These are phyloP conservation scores for Lecanicillium sp. DNA, from an alignment of 2,329 filamentous ascomycete species.

Conservation along the genomic window DNA sequence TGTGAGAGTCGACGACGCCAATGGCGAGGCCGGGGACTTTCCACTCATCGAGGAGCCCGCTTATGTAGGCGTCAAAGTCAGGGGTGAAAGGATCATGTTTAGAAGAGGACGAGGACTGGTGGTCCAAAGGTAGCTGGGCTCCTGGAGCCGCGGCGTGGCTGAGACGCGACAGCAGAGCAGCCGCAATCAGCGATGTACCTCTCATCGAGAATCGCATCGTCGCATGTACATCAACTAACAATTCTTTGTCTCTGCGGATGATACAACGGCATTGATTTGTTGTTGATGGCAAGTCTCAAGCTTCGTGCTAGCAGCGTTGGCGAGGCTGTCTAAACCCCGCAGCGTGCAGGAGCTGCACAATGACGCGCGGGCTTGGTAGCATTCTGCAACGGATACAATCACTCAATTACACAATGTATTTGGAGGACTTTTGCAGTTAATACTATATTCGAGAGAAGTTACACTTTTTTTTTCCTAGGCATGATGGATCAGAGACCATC, in stretches of 20 bases:
- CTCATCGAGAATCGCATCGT: neutral
- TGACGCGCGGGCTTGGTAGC: too few relatives aligned
- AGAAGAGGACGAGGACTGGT: neutral
- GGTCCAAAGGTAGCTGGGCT: neutral
- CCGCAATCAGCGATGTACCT: neutral
- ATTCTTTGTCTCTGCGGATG: too few relatives aligned
- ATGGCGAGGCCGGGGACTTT: conserved; percentile 44
- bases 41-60: conserved; percentile 27
- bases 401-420: too few relatives aligned
- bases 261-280: neutral
- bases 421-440: too few relatives aligned
- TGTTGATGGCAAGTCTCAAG: too few relatives aligned
- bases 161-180: neutral
- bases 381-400: too few relatives aligned
- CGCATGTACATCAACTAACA: neutral
- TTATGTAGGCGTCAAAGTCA: conserved; percentile 12
- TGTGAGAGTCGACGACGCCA: conserved; percentile 39
- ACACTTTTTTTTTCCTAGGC: too few relatives aligned
- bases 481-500: too few relatives aligned
- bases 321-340: too few relatives aligned
- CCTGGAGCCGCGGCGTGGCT: neutral
- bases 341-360: too few relatives aligned
- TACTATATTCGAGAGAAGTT: too few relatives aligned
- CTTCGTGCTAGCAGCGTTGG: too few relatives aligned
- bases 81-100: conserved; percentile 14